A percentile compares a stretch with the other conserved stretches of the same genome.
These are phyloP conservation scores for Rhypophila decipiens DNA, from an alignment of 495 filamentous ascomycete species.

Conservation along the genomic window DNA sequence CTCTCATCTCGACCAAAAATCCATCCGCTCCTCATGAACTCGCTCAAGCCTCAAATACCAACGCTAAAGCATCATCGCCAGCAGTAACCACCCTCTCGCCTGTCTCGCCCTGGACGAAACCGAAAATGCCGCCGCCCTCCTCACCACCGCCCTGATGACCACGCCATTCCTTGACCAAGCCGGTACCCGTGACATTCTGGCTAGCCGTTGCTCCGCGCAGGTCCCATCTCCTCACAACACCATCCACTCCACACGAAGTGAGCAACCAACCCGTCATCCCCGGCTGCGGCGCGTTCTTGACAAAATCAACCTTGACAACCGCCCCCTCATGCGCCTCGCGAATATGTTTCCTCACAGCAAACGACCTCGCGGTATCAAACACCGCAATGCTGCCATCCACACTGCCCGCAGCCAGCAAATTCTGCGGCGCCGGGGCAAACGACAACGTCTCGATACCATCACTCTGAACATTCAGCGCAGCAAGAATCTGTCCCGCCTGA, in stretches of 20 bases:
- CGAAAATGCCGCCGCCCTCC: slow-evolving; percentile 82
- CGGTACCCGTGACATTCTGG: slow-evolving; percentile 40
- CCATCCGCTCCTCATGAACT: too few species aligned
- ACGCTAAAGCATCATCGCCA: slow-evolving; percentile 72
- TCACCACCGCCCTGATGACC: slow-evolving; percentile 67
- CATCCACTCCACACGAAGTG: slow-evolving; percentile 80
- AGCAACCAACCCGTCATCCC: slow-evolving; percentile 50
- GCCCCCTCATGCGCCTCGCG: slow-evolving; percentile 75
- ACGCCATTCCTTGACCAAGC: slow-evolving; percentile 70
- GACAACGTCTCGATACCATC: slow-evolving; percentile 74
- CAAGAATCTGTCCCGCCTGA: slow-evolving; percentile 74
- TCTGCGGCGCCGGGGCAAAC: slow-evolving; percentile 57
- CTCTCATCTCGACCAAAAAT: too few species aligned
- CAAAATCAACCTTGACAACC: slow-evolving; percentile 90
- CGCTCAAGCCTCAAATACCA: slow-evolving; percentile 59
- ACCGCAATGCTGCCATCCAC: slow-evolving; percentile 88
- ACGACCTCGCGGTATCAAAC: slow-evolving; percentile 77
- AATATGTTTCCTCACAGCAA: slow-evolving; percentile 74
- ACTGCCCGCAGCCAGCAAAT: slow-evolving; percentile 78
- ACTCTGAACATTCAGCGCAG: slow-evolving; percentile 56
- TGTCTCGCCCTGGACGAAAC: slow-evolving; percentile 69
- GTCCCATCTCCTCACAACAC: slow-evolving; percentile 83
- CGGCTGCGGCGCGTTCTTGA: slow-evolving; percentile 35
- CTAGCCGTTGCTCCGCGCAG: slow-evolving; percentile 67
- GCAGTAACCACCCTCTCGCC: slow-evolving; percentile 75